phyloP scores from a whole-genome alignment of 257 asterid species.

The Forsythia suspensa region DNA sequence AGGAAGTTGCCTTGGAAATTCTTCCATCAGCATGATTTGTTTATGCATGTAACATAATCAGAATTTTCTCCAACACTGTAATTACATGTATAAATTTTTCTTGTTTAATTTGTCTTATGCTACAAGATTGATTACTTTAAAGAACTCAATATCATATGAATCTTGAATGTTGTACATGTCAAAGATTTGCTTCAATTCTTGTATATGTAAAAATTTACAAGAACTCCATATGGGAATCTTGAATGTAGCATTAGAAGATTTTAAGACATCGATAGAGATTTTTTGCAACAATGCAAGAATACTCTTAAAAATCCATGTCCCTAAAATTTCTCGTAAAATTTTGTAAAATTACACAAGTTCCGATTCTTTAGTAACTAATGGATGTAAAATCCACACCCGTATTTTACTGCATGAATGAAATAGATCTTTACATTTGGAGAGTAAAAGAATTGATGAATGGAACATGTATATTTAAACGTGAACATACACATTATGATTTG shows the following conservation, averaged over 20 bases:
- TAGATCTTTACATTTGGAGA: slow-evolving; percentile 18
- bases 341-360: not conserved
- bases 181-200: not conserved
- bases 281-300: too few species aligned
- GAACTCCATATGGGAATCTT: too few species aligned
- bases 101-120: not conserved
- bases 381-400: slow-evolving; percentile 5
- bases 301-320: too few species aligned
- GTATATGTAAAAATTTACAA: too few species aligned
- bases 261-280: too few species aligned
- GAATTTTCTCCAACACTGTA: not conserved
- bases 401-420: slow-evolving; percentile 19
- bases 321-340: too few species aligned
- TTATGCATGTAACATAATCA: not conserved
- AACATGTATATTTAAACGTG: slow-evolving; percentile 26
- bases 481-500: slow-evolving; percentile 18
- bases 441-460: slow-evolving; percentile 31
- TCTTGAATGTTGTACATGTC: not conserved
- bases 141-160: not conserved
- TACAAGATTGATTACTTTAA: too few species aligned
- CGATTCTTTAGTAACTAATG: not conserved
- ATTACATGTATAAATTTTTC: too few species aligned
- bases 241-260: too few species aligned
- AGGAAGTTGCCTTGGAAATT: slow-evolving; percentile 83
- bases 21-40: slow-evolving; percentile 60